Conservation (phyloP, 2,329 filamentous ascomycete species). For the Sporothrix humicola region DNA sequence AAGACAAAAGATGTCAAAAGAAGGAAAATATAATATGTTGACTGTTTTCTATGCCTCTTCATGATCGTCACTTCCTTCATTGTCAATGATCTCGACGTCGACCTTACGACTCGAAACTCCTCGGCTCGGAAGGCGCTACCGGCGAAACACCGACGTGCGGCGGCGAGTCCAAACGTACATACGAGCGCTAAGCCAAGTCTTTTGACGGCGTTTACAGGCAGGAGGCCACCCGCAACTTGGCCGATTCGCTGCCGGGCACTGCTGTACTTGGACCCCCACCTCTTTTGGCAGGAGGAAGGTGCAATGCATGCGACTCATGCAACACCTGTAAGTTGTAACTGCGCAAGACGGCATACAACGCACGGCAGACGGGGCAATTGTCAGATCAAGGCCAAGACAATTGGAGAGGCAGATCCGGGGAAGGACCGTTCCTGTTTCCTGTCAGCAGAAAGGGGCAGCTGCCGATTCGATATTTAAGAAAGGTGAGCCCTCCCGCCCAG, state of each 20-base stretch:
- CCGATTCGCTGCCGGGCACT: constrained; percentile 25
- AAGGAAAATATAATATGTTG: not conserved
- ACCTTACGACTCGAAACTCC: constrained; percentile 18
- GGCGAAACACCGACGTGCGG: constrained; percentile 12
- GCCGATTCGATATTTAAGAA: constrained; percentile 12
- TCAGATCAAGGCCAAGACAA: not conserved
- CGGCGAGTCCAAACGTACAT: constrained; percentile 8
- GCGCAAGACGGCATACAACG: not conserved
- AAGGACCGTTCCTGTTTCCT: not conserved
- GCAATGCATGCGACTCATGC: not conserved
- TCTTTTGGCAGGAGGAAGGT: not conserved
- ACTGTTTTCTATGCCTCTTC: not conserved
- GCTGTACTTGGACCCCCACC: not conserved
- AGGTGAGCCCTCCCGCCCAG: too few relatives aligned
- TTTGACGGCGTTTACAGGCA: constrained; percentile 9
- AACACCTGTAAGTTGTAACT: not conserved
- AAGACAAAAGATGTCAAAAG: too few relatives aligned
- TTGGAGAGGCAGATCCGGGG: not conserved
- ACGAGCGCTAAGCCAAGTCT: not conserved
- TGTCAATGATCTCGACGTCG: not conserved
- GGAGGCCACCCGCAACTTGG: constrained; percentile 1
- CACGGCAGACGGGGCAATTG: not conserved
- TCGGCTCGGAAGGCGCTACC: constrained; percentile 25
- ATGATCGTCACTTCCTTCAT: not conserved
- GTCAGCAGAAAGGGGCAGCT: constrained; percentile 4